These are phyloP conservation scores for Grosmannia huntii DNA, from an alignment of 2,329 filamentous ascomycete genomes.

Conservation along the genomic window DNA sequence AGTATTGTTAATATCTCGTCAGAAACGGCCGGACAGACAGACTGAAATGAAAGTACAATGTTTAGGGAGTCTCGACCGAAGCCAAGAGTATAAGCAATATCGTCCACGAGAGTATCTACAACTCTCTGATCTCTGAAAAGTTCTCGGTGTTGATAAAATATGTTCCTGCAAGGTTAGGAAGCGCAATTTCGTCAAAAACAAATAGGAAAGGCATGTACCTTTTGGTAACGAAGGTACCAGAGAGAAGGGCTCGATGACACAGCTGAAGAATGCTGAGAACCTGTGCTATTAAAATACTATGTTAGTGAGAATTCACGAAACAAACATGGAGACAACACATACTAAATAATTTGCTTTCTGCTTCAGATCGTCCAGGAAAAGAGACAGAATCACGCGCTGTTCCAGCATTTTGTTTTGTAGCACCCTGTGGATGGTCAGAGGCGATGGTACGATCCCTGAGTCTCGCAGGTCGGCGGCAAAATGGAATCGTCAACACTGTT, in stretches of 20 bases:
- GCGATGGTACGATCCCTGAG: neutral
- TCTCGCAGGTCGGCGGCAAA: conserved; percentile 21
- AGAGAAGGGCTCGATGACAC: conserved; percentile 44
- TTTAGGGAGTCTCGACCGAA: conserved; percentile 53
- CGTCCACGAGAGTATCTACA: conserved; percentile 62
- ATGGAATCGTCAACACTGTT: conserved; percentile 32
- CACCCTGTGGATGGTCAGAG: neutral
- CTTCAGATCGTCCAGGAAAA: conserved; percentile 35
- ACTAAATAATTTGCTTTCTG: conserved; percentile 42
- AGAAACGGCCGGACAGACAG: neutral
- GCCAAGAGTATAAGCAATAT: conserved; percentile 57
- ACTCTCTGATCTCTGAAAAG: conserved; percentile 56
- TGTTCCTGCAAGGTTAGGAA: conserved; percentile 41
- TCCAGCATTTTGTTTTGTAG: neutral
- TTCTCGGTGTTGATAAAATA: conserved; percentile 65
- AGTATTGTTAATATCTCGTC: neutral
- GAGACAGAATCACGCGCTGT: conserved; percentile 2
- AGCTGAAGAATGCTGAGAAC: conserved; percentile 46
- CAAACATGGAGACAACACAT: conserved; percentile 7
- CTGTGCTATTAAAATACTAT: conserved; percentile 28
- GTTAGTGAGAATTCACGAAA: neutral
- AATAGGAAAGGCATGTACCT: conserved; percentile 27
- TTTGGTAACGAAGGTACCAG: conserved; percentile 45
- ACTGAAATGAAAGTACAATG: conserved; percentile 36
- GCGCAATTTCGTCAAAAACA: no score